Conservation (phyloP, 2,329 filamentous ascomycete species). For the Acrocalymma vagum region DNA sequence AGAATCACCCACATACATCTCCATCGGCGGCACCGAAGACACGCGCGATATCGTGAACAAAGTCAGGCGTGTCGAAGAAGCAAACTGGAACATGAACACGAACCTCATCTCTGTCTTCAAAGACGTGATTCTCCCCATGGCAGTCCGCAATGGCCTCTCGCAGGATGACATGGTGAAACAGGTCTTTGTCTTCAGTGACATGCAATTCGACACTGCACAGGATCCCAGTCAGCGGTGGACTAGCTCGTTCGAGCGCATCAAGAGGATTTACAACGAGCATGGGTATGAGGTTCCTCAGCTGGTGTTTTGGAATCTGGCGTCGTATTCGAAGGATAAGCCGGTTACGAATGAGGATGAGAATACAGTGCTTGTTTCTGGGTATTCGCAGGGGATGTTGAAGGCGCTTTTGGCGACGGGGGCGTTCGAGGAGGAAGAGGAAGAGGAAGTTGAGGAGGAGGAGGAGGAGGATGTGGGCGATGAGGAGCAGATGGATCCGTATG, state of each 20-base stretch:
- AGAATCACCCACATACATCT: conserved; percentile 49
- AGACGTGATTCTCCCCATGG: conserved; percentile 63
- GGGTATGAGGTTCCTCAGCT: conserved; percentile 68
- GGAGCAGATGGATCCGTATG: conserved; percentile 42
- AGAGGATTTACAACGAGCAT: conserved; percentile 53
- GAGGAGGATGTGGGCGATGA: conserved; percentile 43
- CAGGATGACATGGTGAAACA: conserved; percentile 69
- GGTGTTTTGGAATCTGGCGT: conserved; percentile 69
- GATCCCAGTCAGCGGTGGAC: conserved; percentile 42
- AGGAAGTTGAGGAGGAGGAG: conserved; percentile 45
- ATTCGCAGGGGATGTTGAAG: conserved; percentile 67
- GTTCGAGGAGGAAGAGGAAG: conserved; percentile 53
- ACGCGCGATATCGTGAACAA: conserved; percentile 53
- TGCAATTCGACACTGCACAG: conserved; percentile 63
- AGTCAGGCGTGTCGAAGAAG: conserved; percentile 35
- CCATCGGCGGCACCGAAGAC: conserved; percentile 48
- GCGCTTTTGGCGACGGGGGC: conserved; percentile 62
- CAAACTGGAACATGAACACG: conserved; percentile 57
- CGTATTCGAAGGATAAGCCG: conserved; percentile 58
- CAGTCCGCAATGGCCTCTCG: conserved; percentile 58
- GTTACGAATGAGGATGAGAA: conserved; percentile 55
- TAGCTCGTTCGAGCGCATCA: conserved; percentile 61
- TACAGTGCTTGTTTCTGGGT: conserved; percentile 63
- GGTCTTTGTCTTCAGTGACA: conserved; percentile 68
- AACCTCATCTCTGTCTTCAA: conserved; percentile 65